Conservation (phyloP, 495 filamentous ascomycete species). For the Choiromyces venosus region DNA sequence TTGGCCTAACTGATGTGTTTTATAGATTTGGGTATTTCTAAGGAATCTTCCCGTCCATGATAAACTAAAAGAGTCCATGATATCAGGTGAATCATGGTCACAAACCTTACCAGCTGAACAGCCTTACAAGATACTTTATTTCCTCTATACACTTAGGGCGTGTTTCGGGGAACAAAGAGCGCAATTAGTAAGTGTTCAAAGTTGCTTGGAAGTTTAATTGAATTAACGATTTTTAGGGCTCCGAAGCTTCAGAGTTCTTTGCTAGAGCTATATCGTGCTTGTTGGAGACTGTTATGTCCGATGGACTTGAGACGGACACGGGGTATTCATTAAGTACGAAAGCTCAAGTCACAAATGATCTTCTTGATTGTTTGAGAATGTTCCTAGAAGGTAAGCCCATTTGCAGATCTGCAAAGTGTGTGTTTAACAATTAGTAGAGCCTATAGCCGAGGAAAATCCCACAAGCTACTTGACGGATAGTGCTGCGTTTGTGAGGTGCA, state of each 20-base stretch:
- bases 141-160: conserved; percentile 56
- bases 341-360: conserved; percentile 38
- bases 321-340: conserved; percentile 33
- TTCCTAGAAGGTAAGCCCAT: conserved; percentile 36
- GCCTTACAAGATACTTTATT: conserved; percentile 71
- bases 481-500: conserved; percentile 36
- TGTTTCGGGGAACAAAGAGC: conserved; percentile 49
- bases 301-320: conserved; percentile 29
- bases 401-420: not conserved
- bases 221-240: conserved; percentile 24
- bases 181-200: conserved; percentile 41
- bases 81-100: conserved; percentile 51
- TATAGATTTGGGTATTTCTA: conserved; percentile 67
- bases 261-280: conserved; percentile 27
- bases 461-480: conserved; percentile 33
- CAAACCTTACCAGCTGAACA: conserved; percentile 63
- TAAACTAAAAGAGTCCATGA: conserved; percentile 55
- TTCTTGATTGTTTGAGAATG: conserved; percentile 32
- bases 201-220: conserved; percentile 25
- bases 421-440: conserved; percentile 32
- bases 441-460: conserved; percentile 14
- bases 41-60: conserved; percentile 65
- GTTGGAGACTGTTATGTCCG: conserved; percentile 27
- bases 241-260: conserved; percentile 23
- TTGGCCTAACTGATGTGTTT: conserved; percentile 33